Percentiles rank a stretch among this genome's conserved stretches.
These are phyloP conservation scores for Echeveria elegans DNA, from an alignment of 164 flowering plant species.

Conservation along the genomic window DNA sequence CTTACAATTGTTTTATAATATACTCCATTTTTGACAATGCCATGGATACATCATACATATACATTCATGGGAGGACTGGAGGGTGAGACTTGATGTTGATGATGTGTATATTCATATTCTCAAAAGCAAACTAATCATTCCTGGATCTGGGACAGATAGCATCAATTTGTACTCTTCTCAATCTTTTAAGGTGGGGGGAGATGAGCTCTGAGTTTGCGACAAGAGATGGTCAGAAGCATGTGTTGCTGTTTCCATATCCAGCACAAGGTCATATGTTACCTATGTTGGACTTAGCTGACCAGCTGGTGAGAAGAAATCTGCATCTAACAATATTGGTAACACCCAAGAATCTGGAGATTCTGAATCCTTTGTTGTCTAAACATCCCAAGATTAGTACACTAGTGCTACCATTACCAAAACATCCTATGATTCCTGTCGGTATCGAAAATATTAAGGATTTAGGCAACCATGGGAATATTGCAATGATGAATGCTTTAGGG, in stretches of 20 bases:
- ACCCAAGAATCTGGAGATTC: constrained; percentile 47
- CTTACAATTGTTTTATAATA: no score
- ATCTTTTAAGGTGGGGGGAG: no score
- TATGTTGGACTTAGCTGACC: constrained; percentile 41
- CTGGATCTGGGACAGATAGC: no score
- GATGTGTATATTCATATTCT: no score
- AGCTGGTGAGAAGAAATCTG: constrained; percentile 25
- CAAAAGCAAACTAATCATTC: no score
- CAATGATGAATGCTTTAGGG: constrained; percentile 27
- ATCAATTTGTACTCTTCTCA: no score
- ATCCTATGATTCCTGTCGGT: constrained; percentile 39
- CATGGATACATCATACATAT: no score
- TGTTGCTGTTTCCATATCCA: neutral
- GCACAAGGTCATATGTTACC: neutral
- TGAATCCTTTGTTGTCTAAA: constrained; percentile 34
- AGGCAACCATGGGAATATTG: constrained; percentile 19
- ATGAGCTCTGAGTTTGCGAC: neutral
- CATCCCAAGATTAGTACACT: constrained; percentile 32
- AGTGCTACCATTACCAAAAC: constrained; percentile 46
- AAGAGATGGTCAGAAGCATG: neutral
- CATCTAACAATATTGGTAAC: constrained; percentile 45
- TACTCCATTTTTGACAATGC: no score
- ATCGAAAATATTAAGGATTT: constrained; percentile 43
- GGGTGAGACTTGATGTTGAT: no score
- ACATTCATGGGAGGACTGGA: no score